Evolutionary conservation across 306 rosid genomes (phyloP), one percentile per base, ranked within the genome.

Genomic region (Fragaria vesca): DNA sequence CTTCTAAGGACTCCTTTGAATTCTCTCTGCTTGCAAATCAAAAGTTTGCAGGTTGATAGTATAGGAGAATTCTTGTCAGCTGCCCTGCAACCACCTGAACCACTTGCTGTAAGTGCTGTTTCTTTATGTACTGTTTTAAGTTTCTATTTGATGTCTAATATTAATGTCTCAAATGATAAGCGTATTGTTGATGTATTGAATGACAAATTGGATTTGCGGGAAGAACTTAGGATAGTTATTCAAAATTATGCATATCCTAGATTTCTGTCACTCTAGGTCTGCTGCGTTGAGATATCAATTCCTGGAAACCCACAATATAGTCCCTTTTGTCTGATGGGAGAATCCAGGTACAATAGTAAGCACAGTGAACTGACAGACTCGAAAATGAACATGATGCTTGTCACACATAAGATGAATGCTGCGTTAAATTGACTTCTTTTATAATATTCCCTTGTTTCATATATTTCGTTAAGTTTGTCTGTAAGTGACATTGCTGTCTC

Each of bases 1-100:
- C 97, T 95, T 58, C 86, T 95, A 73, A 91, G 98, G 88, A 95
- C 98, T 34, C 97, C 98, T 80, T 84, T 95, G 83, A 95, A 92
- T 79, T 95, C 98, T 81, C 97, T 95, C 68, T 92, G 98, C 89
- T 86, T 95, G 88, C 98, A 95, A 89, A 95, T 95, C 80, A 92
- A 95, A 84, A 92, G 98, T 87, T 84, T 95, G 96, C 96, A 93
- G 88, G 97, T 95, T 78, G 86, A 79, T 81, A 95, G 97, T 87
- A 91, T 95, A 74, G 98, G 96, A 55, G 93, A 81, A 80, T 91
- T 95, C 89, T 87, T 95, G 82, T 95, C 98, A 66, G 86, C 98
- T 72, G 97, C 98, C 77, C 83, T 95, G 83, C 98, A 91, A 84
- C 97, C 97, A 43, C 97, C 97, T 55, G 82, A 89, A 69, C 91